Base-by-base conservation (phyloP, 139 green algal genomes). In the Haematococcus sp. region DNA sequence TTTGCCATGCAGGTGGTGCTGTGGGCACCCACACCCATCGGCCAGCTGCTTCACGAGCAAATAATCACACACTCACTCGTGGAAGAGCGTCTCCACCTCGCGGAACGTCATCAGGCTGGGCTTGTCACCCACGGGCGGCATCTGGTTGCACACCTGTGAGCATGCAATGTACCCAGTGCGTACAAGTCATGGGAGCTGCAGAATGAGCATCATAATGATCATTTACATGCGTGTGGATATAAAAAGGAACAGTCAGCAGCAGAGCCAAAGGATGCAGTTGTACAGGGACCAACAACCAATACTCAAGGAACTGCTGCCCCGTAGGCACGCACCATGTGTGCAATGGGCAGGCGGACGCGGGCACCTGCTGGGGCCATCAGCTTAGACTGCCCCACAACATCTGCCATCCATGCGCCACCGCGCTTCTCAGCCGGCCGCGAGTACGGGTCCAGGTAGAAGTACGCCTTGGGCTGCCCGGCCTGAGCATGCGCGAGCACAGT, bases 381-480 rank as follows among this genome's bases (percentile, higher is more conserved):
- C 63, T 59, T 68, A 55, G 43, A 81, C 80, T 89, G 85, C 40
- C 66, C 66, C 30, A 75, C 44, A 58, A 96, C 92, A 82, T 97
- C 93, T 34, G 95, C 92, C 94, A 98, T 98, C 91, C 95, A 98
- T 0, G 95, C 95, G 22, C 95, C 95, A 15, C 94, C 94, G 4
- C 95, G 85, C 89, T 98, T 98, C 90, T 98, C 95, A 32, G 84
- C 90, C 19, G 93, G 94, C 0, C 94, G 84, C 19, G 83, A 91
- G 92, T 98, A 98, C 9, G 94, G 91, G 83, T 98, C 94, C 69
- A 92, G 83, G 89, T 96, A 98, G 87, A 97, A 98, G 82, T 91
- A 97, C n/a, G 95, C 95, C 52, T 74, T 74, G 52, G 68, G 54
- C 52, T 74, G 32, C 1, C 52, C 68, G 20, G 20, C 46, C 66